A percentile compares a stretch with the other conserved stretches of the same genome.
These are phyloP conservation scores for Rubroboletus pulcherrimus DNA, from an alignment of 768 basidiomycete genomes.

Conservation along the genomic window DNA sequence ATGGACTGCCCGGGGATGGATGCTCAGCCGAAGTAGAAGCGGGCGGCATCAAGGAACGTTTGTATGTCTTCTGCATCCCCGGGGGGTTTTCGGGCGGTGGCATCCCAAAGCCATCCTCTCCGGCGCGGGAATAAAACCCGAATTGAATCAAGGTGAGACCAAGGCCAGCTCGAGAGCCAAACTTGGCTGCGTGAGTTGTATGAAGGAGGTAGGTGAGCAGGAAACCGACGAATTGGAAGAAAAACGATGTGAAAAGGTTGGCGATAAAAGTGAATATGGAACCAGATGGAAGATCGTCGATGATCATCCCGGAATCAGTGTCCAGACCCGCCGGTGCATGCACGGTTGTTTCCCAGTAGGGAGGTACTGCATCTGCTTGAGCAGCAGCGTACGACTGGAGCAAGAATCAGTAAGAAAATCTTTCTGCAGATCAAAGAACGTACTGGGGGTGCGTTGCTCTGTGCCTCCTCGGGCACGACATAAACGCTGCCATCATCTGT, in stretches of 20 bases:
- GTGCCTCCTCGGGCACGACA: slow-evolving; percentile 74
- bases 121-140: slow-evolving; percentile 67
- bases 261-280: slow-evolving; percentile 67
- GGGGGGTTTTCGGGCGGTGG: slow-evolving; percentile 16
- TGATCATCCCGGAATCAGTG: slow-evolving; percentile 64
- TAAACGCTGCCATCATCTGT: slow-evolving; percentile 54
- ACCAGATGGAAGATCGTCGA: slow-evolving; percentile 89
- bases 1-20: slow-evolving; percentile 6
- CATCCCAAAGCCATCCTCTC: slow-evolving; percentile 28
- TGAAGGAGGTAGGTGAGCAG: slow-evolving; percentile 90
- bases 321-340: slow-evolving; percentile 65
- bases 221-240: slow-evolving; percentile 97
- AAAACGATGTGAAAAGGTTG: slow-evolving; percentile 84
- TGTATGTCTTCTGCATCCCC: slow-evolving; percentile 11
- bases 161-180: slow-evolving; percentile 91
- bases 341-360: slow-evolving; percentile 96
- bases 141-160: slow-evolving; percentile 93
- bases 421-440: slow-evolving; percentile 26
- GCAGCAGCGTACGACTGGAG: slow-evolving; percentile 80
- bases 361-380: slow-evolving; percentile 84
- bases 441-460: slow-evolving; percentile 85
- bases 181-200: slow-evolving; percentile 89
- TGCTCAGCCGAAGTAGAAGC: slow-evolving; percentile 26
- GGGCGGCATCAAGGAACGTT: slow-evolving; percentile 22
- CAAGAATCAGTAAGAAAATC: background rate